These are phyloP conservation scores for Fusarium heterosporum DNA, from an alignment of 2,329 filamentous ascomycete genomes.

Conservation along the genomic window DNA sequence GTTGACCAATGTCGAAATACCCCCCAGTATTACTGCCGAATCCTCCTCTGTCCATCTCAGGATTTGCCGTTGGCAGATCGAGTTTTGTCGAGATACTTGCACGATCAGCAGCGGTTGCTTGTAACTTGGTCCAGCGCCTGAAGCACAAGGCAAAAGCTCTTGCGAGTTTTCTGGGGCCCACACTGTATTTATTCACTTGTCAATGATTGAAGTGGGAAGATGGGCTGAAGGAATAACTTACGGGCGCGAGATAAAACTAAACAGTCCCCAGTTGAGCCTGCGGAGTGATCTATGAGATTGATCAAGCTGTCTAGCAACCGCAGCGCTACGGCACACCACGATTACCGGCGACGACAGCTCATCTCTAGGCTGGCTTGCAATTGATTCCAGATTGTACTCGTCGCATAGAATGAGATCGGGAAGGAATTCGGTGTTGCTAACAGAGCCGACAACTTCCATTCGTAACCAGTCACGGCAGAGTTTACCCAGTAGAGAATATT, in stretches of 20 bases:
- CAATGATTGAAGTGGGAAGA: background rate
- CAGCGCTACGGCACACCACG: slow-evolving; percentile 50
- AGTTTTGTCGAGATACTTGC: slow-evolving; percentile 27
- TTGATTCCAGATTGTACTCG: slow-evolving; percentile 7
- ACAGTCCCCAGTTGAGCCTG: slow-evolving; percentile 39
- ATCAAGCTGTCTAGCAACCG: slow-evolving; percentile 46
- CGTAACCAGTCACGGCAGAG: slow-evolving; percentile 24
- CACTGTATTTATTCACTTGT: slow-evolving; percentile 35
- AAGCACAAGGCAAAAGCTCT: slow-evolving; percentile 49
- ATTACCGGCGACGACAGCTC: slow-evolving; percentile 43
- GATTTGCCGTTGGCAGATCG: slow-evolving; percentile 4
- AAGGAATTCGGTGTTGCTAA: background rate
- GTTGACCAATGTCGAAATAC: slow-evolving; percentile 11
- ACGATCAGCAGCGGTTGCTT: slow-evolving; percentile 12
- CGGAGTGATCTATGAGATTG: slow-evolving; percentile 34
- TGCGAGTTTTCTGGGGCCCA: slow-evolving; percentile 55
- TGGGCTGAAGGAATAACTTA: slow-evolving; percentile 36
- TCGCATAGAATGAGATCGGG: slow-evolving; percentile 48
- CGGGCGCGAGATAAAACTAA: slow-evolving; percentile 55
- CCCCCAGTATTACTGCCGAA: background rate
- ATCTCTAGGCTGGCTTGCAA: background rate
- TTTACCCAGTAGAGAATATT: slow-evolving; percentile 13
- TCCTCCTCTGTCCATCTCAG: background rate
- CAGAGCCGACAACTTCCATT: slow-evolving; percentile 27
- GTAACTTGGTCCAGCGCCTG: slow-evolving; percentile 45